Percentiles rank a stretch among this genome's conserved stretches.
Evolutionary conservation across 2,329 filamentous ascomycete species (phyloP).

Genomic region (Xylariaceae sp.): DNA sequence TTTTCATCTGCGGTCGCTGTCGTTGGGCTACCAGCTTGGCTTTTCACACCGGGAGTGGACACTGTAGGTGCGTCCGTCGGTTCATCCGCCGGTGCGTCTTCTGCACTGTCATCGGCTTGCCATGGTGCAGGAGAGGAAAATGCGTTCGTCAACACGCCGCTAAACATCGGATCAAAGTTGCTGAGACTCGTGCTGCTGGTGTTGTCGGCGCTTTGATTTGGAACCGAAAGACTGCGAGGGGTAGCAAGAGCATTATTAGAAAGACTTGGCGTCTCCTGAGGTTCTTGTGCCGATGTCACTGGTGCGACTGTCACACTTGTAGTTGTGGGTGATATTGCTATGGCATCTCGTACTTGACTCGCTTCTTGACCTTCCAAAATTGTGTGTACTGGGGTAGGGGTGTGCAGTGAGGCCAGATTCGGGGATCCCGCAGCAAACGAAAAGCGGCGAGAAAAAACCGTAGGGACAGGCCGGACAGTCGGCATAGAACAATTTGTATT

Average conservation of each 20-base stretch:
- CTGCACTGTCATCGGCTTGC: conserved; percentile 36
- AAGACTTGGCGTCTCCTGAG: conserved; percentile 32
- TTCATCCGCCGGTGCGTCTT: conserved; percentile 21
- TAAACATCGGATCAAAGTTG: conserved; percentile 56
- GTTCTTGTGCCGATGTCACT: conserved; percentile 34
- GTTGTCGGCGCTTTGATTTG: conserved; percentile 32
- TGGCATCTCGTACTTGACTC: conserved; percentile 33
- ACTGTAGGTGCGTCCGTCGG: conserved; percentile 21
- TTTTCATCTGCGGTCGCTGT: conserved; percentile 58
- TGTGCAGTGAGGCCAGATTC: conserved; percentile 38
- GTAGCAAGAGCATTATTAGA: conserved; percentile 38
- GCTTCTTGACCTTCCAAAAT: conserved; percentile 34
- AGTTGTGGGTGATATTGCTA: conserved; percentile 33
- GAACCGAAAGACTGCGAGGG: conserved; percentile 39
- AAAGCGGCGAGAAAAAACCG: conserved; percentile 34
- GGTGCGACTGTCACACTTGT: conserved; percentile 32
- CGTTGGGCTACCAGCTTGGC: conserved; percentile 46
- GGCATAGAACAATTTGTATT: conserved; percentile 27
- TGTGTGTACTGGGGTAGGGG: conserved; percentile 34
- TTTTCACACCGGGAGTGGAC: conserved; percentile 43
- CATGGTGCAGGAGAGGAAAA: conserved; percentile 50
- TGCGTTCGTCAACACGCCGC: conserved; percentile 47
- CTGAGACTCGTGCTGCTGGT: conserved; percentile 30
- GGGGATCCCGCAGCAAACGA: conserved; percentile 38
- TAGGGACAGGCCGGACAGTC: conserved; percentile 29